These are phyloP conservation scores for Lupinus albus DNA, from an alignment of 306 rosid genomes.

Conservation along the genomic window DNA sequence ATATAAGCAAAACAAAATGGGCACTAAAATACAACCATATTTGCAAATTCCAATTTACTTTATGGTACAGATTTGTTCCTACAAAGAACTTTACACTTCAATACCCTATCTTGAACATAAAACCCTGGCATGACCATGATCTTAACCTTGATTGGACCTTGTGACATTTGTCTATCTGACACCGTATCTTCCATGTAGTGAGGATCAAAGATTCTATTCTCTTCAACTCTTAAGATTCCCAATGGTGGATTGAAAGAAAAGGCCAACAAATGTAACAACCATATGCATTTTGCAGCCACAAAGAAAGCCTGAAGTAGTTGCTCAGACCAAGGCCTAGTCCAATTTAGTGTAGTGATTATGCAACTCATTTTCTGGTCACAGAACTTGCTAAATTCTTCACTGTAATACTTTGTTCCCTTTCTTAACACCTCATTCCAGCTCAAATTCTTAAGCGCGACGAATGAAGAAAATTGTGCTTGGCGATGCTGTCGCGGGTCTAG, in stretches of 20 bases:
- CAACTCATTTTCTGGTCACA: conserved; percentile 95
- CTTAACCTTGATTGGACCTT: conserved; percentile 62
- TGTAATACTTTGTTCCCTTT: conserved; percentile 83
- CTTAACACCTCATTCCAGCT: conserved; percentile 95
- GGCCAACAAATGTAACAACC: conserved; percentile 92
- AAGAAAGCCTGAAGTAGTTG: conserved; percentile 91
- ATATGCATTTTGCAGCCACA: conserved; percentile 86
- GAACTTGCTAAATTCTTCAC: conserved; percentile 90
- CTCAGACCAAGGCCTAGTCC: conserved; percentile 95
- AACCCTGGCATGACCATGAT: conserved; percentile 84
- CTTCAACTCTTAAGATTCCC: conserved; percentile 82
- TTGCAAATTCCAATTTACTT: neutral
- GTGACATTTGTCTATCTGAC: conserved; percentile 65
- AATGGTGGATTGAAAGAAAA: conserved; percentile 77
- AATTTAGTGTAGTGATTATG: conserved; percentile 66
- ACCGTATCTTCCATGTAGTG: conserved; percentile 87
- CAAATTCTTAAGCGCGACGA: conserved; percentile 75
- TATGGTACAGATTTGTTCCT: conserved; percentile 55
- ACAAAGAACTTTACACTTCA: conserved; percentile 80
- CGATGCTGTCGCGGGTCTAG: conserved; percentile 76
- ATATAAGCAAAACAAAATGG: conserved; percentile 5
- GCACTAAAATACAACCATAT: conserved; percentile 5
- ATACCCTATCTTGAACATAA: conserved; percentile 62
- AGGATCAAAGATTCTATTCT: conserved; percentile 65
- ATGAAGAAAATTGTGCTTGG: conserved; percentile 72